These are phyloP conservation scores for Rhynchospora tenuis DNA, from an alignment of 176 grass and related monocot species.

Conservation along the genomic window DNA sequence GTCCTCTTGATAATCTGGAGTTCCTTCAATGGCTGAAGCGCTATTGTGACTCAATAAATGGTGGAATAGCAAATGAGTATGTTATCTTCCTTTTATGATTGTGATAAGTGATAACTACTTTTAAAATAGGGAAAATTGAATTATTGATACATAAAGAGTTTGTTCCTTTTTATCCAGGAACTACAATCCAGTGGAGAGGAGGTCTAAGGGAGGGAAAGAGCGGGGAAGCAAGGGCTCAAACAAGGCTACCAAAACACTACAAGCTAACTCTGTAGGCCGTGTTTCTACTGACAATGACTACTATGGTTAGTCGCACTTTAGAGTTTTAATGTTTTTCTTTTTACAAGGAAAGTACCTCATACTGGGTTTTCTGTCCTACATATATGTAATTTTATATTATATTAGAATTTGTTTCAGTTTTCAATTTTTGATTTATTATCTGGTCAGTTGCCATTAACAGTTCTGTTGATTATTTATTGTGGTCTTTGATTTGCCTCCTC, in stretches of 20 bases:
- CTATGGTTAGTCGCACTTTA: slow-evolving; percentile 3
- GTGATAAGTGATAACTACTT: background rate
- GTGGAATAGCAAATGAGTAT: slow-evolving; percentile 88
- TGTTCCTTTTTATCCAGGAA: slow-evolving; percentile 44
- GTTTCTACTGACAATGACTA: slow-evolving; percentile 17
- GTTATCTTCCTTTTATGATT: slow-evolving; percentile 11
- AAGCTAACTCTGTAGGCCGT: slow-evolving; percentile 41
- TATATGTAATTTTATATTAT: background rate
- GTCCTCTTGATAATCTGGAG: slow-evolving; percentile 83
- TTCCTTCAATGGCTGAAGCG: slow-evolving; percentile 92
- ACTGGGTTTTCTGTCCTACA: background rate
- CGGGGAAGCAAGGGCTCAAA: slow-evolving; percentile 34
- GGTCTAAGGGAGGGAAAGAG: slow-evolving; percentile 65
- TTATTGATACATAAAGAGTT: background rate
- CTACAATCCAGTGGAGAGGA: slow-evolving; percentile 74
- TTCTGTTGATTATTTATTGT: background rate
- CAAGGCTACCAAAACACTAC: slow-evolving; percentile 64
- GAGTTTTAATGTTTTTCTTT: background rate
- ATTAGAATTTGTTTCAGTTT: background rate
- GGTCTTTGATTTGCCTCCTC: background rate
- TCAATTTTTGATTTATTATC: background rate
- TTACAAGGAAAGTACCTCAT: background rate
- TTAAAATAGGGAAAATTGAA: too few species aligned
- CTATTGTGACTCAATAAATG: slow-evolving; percentile 85
- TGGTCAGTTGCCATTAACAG: background rate